These are phyloP conservation scores for Apiospora kogelbergensis DNA, from an alignment of 2,329 filamentous ascomycete genomes.

Conservation along the genomic window DNA sequence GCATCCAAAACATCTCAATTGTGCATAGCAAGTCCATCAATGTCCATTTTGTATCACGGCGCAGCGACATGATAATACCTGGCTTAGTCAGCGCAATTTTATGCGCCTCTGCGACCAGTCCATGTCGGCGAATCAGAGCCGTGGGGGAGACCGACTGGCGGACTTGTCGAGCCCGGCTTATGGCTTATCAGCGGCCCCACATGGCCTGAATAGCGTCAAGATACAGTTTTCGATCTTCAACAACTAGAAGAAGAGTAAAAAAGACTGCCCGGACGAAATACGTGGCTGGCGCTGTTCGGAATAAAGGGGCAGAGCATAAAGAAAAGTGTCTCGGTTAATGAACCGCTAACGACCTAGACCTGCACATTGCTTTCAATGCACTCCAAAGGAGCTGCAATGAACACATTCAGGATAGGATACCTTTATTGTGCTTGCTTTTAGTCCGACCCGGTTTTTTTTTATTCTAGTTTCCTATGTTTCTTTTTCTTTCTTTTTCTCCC, in stretches of 20 bases:
- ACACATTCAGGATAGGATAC: too few relatives aligned
- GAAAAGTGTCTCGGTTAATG: neutral
- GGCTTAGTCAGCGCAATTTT: neutral
- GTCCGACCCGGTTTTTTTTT: neutral
- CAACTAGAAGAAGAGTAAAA: neutral
- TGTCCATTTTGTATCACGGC: neutral
- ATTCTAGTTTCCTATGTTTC: neutral
- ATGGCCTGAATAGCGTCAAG: neutral
- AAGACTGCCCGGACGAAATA: neutral
- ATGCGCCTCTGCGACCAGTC: too few relatives aligned
- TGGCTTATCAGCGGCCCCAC: constrained; percentile 6
- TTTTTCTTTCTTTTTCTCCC: constrained; percentile 13
- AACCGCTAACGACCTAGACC: neutral
- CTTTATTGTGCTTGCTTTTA: constrained; percentile 11
- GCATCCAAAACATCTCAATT: neutral
- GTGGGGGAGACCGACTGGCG: neutral
- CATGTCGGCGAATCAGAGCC: neutral
- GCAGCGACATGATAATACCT: neutral
- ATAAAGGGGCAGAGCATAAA: neutral
- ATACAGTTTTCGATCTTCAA: neutral
- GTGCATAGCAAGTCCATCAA: neutral
- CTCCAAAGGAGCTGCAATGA: neutral
- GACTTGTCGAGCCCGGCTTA: neutral
- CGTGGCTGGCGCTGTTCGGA: neutral
- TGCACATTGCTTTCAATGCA: neutral